These are phyloP conservation scores for Cucumis cinereus DNA, from an alignment of 306 rosid genomes.

Conservation along the genomic window DNA sequence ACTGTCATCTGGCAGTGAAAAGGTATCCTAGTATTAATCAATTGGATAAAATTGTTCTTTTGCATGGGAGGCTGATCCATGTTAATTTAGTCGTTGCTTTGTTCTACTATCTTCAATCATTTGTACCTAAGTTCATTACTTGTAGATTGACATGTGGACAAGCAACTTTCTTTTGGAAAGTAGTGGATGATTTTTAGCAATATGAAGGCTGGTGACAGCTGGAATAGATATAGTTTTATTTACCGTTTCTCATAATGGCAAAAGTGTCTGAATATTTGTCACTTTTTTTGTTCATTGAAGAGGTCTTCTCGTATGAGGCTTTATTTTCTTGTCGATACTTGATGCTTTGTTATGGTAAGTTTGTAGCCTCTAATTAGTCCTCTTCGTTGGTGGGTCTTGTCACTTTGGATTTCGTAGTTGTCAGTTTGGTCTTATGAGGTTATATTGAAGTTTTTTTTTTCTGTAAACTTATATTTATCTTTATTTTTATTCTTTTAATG, in stretches of 20 bases:
- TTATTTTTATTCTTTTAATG: neutral
- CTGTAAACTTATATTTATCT: neutral
- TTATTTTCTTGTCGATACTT: neutral
- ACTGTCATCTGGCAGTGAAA: neutral
- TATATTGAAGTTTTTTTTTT: neutral
- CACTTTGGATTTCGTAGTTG: neutral
- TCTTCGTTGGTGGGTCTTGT: neutral
- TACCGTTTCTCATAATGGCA: neutral
- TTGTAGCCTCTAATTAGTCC: neutral
- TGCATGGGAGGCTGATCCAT: neutral
- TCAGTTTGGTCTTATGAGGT: neutral
- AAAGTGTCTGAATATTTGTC: neutral
- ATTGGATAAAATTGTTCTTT: neutral
- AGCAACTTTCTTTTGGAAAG: neutral
- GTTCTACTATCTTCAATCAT: neutral
- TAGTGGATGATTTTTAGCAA: neutral
- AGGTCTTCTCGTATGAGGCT: neutral
- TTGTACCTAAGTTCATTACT: neutral
- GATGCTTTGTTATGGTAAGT: neutral
- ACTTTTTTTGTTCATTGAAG: neutral
- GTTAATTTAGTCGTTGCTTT: neutral
- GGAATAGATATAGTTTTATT: neutral
- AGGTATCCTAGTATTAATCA: neutral
- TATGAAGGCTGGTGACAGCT: neutral
- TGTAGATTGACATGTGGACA: neutral